These are phyloP conservation scores for Thalassia testudinum DNA, from an alignment of 116 monocot species.

Conservation along the genomic window DNA sequence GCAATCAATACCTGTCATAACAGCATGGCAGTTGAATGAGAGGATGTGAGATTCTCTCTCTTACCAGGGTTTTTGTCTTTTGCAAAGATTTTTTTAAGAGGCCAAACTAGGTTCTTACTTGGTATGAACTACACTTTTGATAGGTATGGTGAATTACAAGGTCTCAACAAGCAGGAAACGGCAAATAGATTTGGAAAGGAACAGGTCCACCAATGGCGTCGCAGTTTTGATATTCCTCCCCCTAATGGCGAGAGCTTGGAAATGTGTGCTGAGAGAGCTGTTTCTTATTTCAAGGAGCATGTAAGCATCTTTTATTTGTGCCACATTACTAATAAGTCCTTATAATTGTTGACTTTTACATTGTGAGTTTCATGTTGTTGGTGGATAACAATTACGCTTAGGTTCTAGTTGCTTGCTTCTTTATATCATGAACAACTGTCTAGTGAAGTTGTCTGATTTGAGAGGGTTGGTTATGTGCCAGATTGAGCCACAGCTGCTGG, in stretches of 20 bases:
- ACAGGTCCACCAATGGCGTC: conserved; percentile 90
- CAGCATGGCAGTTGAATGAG: conserved; percentile 97
- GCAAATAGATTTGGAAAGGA: conserved; percentile 80
- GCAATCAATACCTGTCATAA: conserved; percentile 84
- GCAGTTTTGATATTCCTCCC: conserved; percentile 98
- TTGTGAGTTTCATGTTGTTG: background rate
- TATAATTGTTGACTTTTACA: background rate
- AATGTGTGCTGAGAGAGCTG: conserved; percentile 96
- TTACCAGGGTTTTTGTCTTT: no score
- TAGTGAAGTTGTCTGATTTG: no score
- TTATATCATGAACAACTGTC: no score
- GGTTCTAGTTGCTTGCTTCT: no score
- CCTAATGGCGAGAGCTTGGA: conserved; percentile 94
- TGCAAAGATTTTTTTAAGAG: background rate
- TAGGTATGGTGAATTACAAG: conserved; percentile 97
- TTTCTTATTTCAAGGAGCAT: conserved; percentile 80
- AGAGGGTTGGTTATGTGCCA: conserved; percentile 4
- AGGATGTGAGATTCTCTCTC: conserved; percentile 54
- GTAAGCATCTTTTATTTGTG: conserved; percentile 20
- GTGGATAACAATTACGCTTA: no score
- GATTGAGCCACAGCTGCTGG: conserved; percentile 77
- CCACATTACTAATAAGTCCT: no score
- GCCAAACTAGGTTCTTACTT: background rate
- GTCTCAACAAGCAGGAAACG: conserved; percentile 97
- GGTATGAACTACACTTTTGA: background rate